Conservation (phyloP, 768 basidiomycete species). For the Tylopilus rubrobrunneus region DNA sequence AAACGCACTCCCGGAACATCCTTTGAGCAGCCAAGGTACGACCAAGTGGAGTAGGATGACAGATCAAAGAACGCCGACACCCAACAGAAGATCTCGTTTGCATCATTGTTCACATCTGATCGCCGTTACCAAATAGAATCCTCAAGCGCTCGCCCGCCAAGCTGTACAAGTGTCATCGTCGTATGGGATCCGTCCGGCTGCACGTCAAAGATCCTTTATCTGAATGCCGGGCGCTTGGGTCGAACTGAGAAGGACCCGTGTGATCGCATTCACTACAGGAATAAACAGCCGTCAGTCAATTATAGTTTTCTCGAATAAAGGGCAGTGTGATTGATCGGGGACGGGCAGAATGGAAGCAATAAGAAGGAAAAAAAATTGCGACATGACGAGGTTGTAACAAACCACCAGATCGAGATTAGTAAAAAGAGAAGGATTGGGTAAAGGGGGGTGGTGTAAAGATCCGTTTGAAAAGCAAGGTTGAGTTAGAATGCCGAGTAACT, state of each 20-base stretch:
- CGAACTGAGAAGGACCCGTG: conserved; percentile 81
- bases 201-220: conserved; percentile 64
- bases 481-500: not conserved
- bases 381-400: not conserved
- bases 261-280: conserved; percentile 63
- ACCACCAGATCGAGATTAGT: not conserved
- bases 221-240: conserved; percentile 87
- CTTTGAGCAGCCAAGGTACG: not conserved
- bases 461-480: not conserved
- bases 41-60: not conserved
- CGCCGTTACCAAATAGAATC: conserved; percentile 19
- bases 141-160: conserved; percentile 13
- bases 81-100: not conserved
- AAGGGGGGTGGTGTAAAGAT: not conserved
- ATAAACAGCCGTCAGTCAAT: conserved; percentile 10
- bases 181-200: not conserved
- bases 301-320: too few species aligned
- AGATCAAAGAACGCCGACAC: conserved; percentile 2
- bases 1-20: not conserved
- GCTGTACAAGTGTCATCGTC: conserved; percentile 18
- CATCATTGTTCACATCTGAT: conserved; percentile 16
- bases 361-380: not conserved
- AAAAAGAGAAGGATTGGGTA: not conserved
- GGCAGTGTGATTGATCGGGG: not conserved
- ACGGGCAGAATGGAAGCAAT: conserved; percentile 5